Conservation (phyloP, 2,329 filamentous ascomycete species). For the Fusarium algeriense region DNA sequence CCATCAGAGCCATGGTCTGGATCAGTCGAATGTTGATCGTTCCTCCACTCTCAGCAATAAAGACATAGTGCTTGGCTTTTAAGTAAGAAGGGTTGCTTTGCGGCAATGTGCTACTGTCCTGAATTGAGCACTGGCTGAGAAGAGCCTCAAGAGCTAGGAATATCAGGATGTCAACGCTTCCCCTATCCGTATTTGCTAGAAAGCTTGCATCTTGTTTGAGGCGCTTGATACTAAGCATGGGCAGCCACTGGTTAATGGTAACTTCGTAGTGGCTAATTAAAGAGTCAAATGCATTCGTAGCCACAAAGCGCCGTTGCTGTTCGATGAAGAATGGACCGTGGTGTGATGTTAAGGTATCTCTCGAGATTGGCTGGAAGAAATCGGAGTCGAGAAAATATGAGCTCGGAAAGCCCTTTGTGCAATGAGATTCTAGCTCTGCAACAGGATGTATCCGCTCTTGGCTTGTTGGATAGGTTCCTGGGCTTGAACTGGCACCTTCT, state of each 20-base stretch:
- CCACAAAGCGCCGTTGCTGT: neutral
- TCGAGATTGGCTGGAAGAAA: neutral
- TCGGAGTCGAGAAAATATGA: neutral
- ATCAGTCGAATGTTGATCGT: neutral
- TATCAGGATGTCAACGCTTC: neutral
- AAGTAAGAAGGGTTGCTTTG: neutral
- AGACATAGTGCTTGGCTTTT: neutral
- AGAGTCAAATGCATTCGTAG: neutral
- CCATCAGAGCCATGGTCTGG: accelerated
- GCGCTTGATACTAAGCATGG: neutral
- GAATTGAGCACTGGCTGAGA: neutral
- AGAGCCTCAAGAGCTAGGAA: neutral
- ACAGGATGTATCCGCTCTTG: accelerated
- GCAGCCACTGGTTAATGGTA: neutral
- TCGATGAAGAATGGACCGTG: accelerated
- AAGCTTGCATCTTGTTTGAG: accelerated
- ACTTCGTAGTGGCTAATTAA: neutral
- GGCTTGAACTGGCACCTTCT: accelerated
- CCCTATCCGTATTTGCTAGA: accelerated
- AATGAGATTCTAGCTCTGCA: accelerated
- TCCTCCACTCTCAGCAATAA: neutral
- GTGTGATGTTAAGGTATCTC: neutral
- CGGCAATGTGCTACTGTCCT: accelerated
- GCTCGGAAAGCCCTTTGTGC: neutral
- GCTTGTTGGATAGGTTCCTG: accelerated